phyloP scores from a whole-genome alignment of 306 rosid species.

The Psophocarpus tetragonolobus region DNA sequence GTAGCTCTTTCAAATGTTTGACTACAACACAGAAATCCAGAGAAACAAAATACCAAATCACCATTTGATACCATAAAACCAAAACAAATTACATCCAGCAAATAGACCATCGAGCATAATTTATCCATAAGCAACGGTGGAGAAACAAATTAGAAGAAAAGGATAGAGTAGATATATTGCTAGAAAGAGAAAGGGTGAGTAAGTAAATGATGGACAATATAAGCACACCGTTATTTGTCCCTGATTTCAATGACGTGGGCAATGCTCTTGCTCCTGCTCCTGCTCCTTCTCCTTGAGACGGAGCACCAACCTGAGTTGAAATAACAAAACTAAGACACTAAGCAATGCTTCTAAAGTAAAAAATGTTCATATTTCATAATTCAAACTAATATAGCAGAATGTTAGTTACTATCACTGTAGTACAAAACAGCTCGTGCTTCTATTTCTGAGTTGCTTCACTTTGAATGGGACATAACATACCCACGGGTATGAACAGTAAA shows the following conservation, averaged over 20 bases:
- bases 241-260: slow-evolving; percentile 44
- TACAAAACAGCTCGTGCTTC: not conserved
- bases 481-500: not conserved
- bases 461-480: not conserved
- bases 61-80: slow-evolving; percentile 3
- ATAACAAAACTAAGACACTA: not conserved
- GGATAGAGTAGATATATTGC: not conserved
- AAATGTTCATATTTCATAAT: not conserved
- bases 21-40: slow-evolving; percentile 43
- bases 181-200: not conserved
- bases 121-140: not conserved
- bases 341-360: slow-evolving; percentile 3
- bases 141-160: not conserved
- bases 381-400: not conserved
- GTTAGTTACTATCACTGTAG: not conserved
- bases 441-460: not conserved
- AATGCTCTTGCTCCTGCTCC: slow-evolving; percentile 45
- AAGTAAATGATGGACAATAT: not conserved
- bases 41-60: slow-evolving; percentile 15
- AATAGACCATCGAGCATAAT: not conserved
- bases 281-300: slow-evolving; percentile 39
- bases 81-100: slow-evolving; percentile 5
- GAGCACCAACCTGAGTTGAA: slow-evolving; percentile 47
- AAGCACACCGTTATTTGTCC: slow-evolving; percentile 46
- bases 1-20: slow-evolving; percentile 45